These are phyloP conservation scores for Ormosia semicastrata DNA, from an alignment of 306 rosid species.

Conservation along the genomic window DNA sequence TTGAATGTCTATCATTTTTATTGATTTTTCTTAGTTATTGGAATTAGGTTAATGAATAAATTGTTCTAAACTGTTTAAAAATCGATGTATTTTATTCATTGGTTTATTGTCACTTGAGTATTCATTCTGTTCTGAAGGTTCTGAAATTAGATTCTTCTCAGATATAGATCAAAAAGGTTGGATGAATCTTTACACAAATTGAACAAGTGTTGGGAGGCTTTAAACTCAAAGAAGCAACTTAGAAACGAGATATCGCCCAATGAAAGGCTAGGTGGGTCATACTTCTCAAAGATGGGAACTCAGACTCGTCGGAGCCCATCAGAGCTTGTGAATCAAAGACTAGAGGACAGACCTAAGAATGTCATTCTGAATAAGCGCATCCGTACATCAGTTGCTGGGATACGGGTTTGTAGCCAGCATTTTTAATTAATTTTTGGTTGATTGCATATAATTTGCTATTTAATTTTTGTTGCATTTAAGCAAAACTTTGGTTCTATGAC, in stretches of 20 bases:
- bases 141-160: slow-evolving; percentile 37
- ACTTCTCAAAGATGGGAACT: slow-evolving; percentile 55
- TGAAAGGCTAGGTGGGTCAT: slow-evolving; percentile 60
- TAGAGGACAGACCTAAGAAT: slow-evolving; percentile 61
- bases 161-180: slow-evolving; percentile 58
- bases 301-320: slow-evolving; percentile 50
- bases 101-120: slow-evolving; percentile 24
- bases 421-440: slow-evolving; percentile 6
- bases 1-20: slow-evolving; percentile 1
- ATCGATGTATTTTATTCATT: neutral
- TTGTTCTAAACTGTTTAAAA: slow-evolving; percentile 19
- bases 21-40: neutral
- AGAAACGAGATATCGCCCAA: slow-evolving; percentile 59
- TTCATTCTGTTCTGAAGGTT: slow-evolving; percentile 33
- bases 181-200: slow-evolving; percentile 67
- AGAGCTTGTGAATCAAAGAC: slow-evolving; percentile 56
- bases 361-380: slow-evolving; percentile 59
- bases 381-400: slow-evolving; percentile 66
- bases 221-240: slow-evolving; percentile 61
- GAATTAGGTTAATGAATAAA: neutral
- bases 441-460: neutral
- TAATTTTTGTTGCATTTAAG: slow-evolving; percentile 6
- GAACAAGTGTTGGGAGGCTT: slow-evolving; percentile 66
- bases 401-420: slow-evolving; percentile 51
- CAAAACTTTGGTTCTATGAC: slow-evolving; percentile 16